Evolutionary conservation across 148 eudicot species (phyloP).

Genomic region (Rhododendron henanense): DNA sequence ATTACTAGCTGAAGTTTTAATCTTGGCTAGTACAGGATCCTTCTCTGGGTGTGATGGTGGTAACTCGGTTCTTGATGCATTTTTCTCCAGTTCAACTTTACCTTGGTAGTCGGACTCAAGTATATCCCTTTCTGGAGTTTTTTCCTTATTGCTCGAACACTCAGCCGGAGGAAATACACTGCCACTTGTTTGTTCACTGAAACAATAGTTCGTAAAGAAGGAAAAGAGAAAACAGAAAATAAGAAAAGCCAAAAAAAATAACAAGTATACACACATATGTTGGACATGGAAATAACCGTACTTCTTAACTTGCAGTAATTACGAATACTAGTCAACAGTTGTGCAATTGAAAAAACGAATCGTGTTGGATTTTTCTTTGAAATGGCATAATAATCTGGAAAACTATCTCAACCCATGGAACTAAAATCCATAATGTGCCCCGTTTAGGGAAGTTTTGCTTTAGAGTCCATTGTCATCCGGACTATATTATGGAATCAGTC

Average conservation of each 20-base stretch:
- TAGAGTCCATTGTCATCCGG: not conserved
- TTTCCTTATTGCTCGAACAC: conserved; percentile 30
- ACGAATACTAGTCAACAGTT: not conserved
- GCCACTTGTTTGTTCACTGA: conserved; percentile 49
- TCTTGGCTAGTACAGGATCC: conserved; percentile 41
- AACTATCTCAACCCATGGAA: not conserved
- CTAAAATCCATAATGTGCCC: not conserved
- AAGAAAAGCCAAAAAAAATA: not conserved
- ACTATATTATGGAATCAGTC: not conserved
- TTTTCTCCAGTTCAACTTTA: conserved; percentile 35
- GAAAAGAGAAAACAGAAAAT: not conserved
- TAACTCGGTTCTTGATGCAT: conserved; percentile 39
- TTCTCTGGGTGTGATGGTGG: conserved; percentile 40
- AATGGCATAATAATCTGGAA: not conserved
- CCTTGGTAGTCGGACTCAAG: conserved; percentile 33
- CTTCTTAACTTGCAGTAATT: not conserved
- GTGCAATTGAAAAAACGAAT: not conserved
- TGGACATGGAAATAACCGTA: not conserved
- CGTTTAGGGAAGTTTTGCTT: not conserved
- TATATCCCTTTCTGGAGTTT: conserved; percentile 34
- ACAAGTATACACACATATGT: not conserved
- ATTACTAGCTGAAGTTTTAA: conserved; percentile 41
- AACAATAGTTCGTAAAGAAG: conserved; percentile 2
- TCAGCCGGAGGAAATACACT: conserved; percentile 28
- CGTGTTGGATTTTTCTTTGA: not conserved